Evolutionary conservation across 768 basidiomycete species (phyloP).

Genomic region (Leccinum barrowsii): DNA sequence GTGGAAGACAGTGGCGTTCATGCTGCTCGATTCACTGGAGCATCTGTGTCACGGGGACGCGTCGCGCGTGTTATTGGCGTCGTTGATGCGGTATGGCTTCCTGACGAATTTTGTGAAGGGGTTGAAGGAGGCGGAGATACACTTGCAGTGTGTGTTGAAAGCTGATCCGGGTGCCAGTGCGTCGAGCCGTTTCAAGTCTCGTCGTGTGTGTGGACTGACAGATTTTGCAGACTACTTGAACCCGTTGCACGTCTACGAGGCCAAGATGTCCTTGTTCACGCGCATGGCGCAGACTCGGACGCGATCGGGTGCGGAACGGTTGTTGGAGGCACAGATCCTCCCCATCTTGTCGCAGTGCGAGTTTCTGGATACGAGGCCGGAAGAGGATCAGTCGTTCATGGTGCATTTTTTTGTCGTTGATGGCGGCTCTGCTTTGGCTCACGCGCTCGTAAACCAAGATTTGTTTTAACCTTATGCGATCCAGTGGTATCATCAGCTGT

Average conservation of each 20-base stretch:
- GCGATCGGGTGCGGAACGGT: slow-evolving; percentile 75
- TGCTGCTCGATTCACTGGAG: slow-evolving; percentile 79
- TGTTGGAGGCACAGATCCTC: slow-evolving; percentile 76
- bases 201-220: not conserved
- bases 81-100: slow-evolving; percentile 70
- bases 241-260: slow-evolving; percentile 89
- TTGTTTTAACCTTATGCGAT: slow-evolving; percentile 86
- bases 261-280: slow-evolving; percentile 87
- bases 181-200: slow-evolving; percentile 20
- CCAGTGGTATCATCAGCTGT: slow-evolving; percentile 86
- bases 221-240: slow-evolving; percentile 72
- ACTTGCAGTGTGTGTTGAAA: slow-evolving; percentile 72
- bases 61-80: slow-evolving; percentile 55
- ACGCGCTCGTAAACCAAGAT: slow-evolving; percentile 56
- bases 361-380: slow-evolving; percentile 81
- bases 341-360: slow-evolving; percentile 78
- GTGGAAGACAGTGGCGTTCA: slow-evolving; percentile 95
- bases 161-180: slow-evolving; percentile 75
- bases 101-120: slow-evolving; percentile 78
- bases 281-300: slow-evolving; percentile 68
- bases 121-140: slow-evolving; percentile 76
- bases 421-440: not conserved
- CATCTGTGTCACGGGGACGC: slow-evolving; percentile 69
- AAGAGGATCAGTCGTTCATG: slow-evolving; percentile 77
- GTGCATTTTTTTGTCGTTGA: slow-evolving; percentile 39